Percentiles rank a stretch among this genome's conserved stretches.
Conservation (phyloP, 2,329 filamentous ascomycete species). For the Aureobasidium sp. region DNA sequence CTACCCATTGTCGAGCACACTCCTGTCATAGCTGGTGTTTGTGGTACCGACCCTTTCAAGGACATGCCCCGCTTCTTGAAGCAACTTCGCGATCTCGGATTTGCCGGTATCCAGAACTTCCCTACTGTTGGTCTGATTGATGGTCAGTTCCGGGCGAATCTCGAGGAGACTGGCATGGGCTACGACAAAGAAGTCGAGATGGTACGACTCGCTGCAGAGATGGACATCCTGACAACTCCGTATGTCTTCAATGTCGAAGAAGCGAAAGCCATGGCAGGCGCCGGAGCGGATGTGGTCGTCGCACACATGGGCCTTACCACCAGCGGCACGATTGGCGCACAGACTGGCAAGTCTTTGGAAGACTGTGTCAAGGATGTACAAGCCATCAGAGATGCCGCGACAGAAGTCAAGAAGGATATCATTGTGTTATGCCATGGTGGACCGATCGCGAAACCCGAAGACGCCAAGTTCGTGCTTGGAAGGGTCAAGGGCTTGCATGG, state of each 20-base stretch:
- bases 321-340: conserved; percentile 57
- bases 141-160: conserved; percentile 57
- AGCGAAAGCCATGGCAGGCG: conserved; percentile 54
- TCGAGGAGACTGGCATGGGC: conserved; percentile 68
- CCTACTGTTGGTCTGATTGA: conserved; percentile 67
- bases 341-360: conserved; percentile 54
- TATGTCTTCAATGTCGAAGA: conserved; percentile 62
- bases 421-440: conserved; percentile 66
- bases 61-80: conserved; percentile 54
- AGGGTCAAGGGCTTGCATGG: conserved; percentile 60
- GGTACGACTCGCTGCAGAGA: conserved; percentile 51
- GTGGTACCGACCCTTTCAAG: conserved; percentile 63
- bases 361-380: conserved; percentile 58
- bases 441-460: conserved; percentile 56
- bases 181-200: conserved; percentile 62
- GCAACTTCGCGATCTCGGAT: conserved; percentile 56
- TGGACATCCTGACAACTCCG: conserved; percentile 60
- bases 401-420: conserved; percentile 48
- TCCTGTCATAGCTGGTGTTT: conserved; percentile 64
- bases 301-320: conserved; percentile 64
- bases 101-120: conserved; percentile 66
- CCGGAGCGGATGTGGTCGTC: conserved; percentile 61
- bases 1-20: conserved; percentile 57
- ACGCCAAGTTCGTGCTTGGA: conserved; percentile 57
- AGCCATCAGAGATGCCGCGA: conserved; percentile 56